Evolutionary conservation across 140 eudicot genomes (phyloP), one percentile per base, ranked within the genome.

Genomic region (Oenanthe javanica): DNA sequence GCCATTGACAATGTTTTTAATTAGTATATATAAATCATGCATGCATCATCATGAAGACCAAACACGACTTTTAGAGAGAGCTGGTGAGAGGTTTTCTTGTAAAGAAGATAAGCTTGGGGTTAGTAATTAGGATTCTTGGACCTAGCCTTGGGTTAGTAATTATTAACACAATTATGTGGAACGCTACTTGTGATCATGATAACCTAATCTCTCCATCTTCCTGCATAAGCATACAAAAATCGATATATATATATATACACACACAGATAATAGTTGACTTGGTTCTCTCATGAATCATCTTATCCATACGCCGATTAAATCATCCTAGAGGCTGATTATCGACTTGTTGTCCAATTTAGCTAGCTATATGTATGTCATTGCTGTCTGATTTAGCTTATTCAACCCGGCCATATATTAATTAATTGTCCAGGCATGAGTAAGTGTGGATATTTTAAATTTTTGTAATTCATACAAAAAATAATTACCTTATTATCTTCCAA

Each of bases 1-100:
- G 66, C 18, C 87, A 88, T 88, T 88, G 90, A 88, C 90, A 78
- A 85, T 85, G 72, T 72, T 69, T 74, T 79, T 72, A 31, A 31
- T 31, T 31, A 19, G 72, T 25, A 23, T 66, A 66, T 66, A 3
- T 8, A 66, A 66, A 12, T 11, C 83, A 81, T 90, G 81, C 86
- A 79, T 90, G 78, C 86, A 83, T 87, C 89, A 88, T 83, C 87
- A 84, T 57, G 77, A 80, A 77, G 85, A 85, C 81, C 78, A 76
- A 82, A 3, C 3, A 25, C 63, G 72, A 80, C 82, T 81, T 77
- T 78, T 77, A 5, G 1, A 66, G 81, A 72, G 83, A 84, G 81
- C 84, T 61, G 55, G 83, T 72, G 43, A 74, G 75, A 48, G 36
- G 40, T 48, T 59, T 75, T 81, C 82, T 84, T 79, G 79, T 81